Conservation (phyloP, 306 rosid genomes). For the Pterocarpus santalinus region DNA sequence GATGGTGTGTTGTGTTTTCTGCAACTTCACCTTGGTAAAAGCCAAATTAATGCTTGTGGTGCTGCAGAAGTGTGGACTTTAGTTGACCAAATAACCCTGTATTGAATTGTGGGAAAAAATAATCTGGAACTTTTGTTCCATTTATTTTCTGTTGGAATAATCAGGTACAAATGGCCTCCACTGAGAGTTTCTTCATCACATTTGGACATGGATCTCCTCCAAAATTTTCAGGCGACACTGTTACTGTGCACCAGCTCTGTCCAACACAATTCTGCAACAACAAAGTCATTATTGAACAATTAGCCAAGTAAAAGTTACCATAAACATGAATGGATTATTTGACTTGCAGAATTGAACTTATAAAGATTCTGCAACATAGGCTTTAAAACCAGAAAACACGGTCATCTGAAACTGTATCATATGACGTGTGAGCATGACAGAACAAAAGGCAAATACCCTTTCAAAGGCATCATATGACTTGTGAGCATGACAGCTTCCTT, state of each 20-base stretch:
- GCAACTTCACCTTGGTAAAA: slow-evolving; percentile 87
- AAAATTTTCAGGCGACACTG: slow-evolving; percentile 79
- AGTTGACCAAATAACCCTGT: slow-evolving; percentile 43
- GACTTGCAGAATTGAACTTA: background rate
- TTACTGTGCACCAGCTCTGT: slow-evolving; percentile 77
- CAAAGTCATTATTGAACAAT: slow-evolving; percentile 27
- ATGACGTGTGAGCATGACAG: background rate
- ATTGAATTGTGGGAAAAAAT: slow-evolving; percentile 40
- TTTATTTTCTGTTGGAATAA: slow-evolving; percentile 42
- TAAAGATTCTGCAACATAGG: background rate
- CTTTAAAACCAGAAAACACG: background rate
- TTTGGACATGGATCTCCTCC: slow-evolving; percentile 99
- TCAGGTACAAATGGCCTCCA: slow-evolving; percentile 89
- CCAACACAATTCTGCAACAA: slow-evolving; percentile 86
- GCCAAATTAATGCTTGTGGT: slow-evolving; percentile 65
- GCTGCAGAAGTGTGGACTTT: slow-evolving; percentile 50
- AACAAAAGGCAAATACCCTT: slow-evolving; percentile 61
- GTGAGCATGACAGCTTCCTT: slow-evolving; percentile 96
- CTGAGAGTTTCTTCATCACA: slow-evolving; percentile 94
- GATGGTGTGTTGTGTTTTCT: slow-evolving; percentile 81
- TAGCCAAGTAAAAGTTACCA: slow-evolving; percentile 18
- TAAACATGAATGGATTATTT: slow-evolving; percentile 15
- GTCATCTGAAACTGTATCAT: too few species aligned
- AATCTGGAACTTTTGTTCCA: slow-evolving; percentile 40
- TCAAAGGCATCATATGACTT: slow-evolving; percentile 82